These are phyloP conservation scores for Barnettozyma wickerhamii DNA, from an alignment of 805 yeast species.

Conservation along the genomic window DNA sequence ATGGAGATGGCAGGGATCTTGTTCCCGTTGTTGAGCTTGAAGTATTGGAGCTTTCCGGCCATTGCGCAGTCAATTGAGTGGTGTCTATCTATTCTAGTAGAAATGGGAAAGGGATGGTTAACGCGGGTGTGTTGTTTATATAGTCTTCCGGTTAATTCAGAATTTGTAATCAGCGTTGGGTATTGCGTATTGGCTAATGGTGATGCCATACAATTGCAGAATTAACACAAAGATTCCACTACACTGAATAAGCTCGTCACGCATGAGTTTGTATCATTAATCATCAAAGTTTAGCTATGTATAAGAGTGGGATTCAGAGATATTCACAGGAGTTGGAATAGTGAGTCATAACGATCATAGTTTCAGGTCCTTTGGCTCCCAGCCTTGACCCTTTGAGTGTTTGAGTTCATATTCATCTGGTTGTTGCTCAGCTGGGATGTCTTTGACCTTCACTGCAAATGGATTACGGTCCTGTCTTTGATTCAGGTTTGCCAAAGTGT, in stretches of 20 bases:
- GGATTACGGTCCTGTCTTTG: conserved; percentile 60
- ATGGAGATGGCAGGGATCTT: conserved; percentile 44
- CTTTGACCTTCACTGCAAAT: conserved; percentile 44
- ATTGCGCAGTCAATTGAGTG: no score
- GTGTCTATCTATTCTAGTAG: no score
- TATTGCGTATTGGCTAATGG: no score
- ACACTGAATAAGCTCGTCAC: no score
- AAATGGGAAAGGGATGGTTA: no score
- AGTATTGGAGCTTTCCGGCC: conserved; percentile 12
- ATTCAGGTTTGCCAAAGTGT: conserved; percentile 63
- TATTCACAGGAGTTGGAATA: neutral
- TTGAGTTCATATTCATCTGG: conserved; percentile 24
- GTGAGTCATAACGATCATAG: conserved; percentile 2
- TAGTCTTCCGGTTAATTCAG: no score
- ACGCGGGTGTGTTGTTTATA: no score
- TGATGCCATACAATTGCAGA: no score
- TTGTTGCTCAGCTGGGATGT: conserved; percentile 9
- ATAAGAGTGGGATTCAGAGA: neutral
- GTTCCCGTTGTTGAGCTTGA: conserved; percentile 31
- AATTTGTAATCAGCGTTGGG: no score
- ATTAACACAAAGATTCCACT: no score
- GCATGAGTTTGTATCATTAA: no score
- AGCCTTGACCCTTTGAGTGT: conserved; percentile 14
- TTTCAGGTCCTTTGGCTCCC: conserved; percentile 13
- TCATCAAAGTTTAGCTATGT: no score